Evolutionary conservation across 1,139 yeast genomes (phyloP), one percentile per base, ranked within the genome.

Genomic region (Debaryomyces singareniensis): DNA sequence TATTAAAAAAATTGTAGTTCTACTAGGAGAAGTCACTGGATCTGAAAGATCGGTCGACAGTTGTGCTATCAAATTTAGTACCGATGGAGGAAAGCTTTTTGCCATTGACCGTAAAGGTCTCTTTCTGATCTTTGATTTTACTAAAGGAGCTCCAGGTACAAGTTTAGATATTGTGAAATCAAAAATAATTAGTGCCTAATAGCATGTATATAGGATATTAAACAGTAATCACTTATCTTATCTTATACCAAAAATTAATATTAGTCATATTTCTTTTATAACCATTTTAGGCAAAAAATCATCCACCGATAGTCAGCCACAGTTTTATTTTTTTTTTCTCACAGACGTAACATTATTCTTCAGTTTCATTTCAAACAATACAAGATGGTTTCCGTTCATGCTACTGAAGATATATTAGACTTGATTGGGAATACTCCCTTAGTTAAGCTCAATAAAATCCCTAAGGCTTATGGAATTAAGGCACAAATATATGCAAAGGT

Each of bases 351-450:
- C 21, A 7, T n/a, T n/a, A n/a, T n/a, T n/a, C n/a, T n/a, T n/a
- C n/a, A n/a, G n/a, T n/a, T n/a, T n/a, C n/a, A n/a, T n/a, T n/a
- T n/a, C n/a, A n/a, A n/a, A n/a, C n/a, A n/a, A n/a, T 18, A n/a
- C 7, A 28, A 31, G 15, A 31, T 31, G 34, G 18, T 29, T 7
- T 7, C 21, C 7, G 21, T 7, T 7, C 21, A 7, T 18, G 42
- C 55, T 18, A 51, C 58, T 28, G 59, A 66, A 26, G 61, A 58
- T 40, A 61, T 63, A 21, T 61, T 81, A 32, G 84, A 79, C 35
- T 75, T 77, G 45, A 79, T 85, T 40, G 95, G 95, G 33, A 78
- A 84, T 67, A 85, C 95, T 10, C 95, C 95, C 7, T 58, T 85
- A 52, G 78, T 85, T 42, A 71, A 68, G 50, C 63, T 85, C 39